Evolutionary conservation across 768 basidiomycete genomes (phyloP).

Genomic region (Kwoniella pini): DNA sequence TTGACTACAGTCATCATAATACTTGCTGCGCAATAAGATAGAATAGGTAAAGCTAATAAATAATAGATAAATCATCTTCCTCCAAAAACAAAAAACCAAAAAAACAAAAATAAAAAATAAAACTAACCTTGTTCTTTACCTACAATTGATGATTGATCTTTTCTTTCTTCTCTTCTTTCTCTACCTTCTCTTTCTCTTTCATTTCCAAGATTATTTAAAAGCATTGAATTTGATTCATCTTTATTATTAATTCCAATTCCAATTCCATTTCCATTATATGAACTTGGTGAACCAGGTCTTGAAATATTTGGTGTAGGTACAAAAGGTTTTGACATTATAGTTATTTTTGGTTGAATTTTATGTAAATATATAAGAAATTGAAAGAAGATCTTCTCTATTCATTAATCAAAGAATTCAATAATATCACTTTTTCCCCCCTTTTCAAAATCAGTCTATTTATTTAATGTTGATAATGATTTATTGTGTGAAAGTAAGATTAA

Average conservation of each 20-base stretch:
- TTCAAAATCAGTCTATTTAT: no score
- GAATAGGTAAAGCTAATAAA: constrained; percentile 69
- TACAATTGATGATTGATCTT: constrained; percentile 3
- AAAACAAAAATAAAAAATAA: background rate
- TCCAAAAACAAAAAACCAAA: background rate
- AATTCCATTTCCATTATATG: background rate
- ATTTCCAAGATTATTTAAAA: constrained; percentile 17
- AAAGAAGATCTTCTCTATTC: no score
- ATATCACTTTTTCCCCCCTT: no score
- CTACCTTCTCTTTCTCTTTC: constrained; percentile 7
- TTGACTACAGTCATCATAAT: constrained; percentile 97
- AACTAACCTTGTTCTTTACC: constrained; percentile 39
- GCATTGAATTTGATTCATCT: constrained; percentile 11
- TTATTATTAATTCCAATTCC: no score
- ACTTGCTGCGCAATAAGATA: constrained; percentile 89
- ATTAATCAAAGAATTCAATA: no score
- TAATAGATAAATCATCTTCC: background rate
- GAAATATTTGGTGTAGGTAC: constrained; percentile 22
- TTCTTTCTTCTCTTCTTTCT: constrained; percentile 14
- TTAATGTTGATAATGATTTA: no score
- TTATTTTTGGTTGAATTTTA: no score
- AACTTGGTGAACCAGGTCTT: constrained; percentile 15
- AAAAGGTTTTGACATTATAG: constrained; percentile 23
- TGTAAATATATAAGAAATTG: no score
- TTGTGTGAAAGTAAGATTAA: no score